Conservation (phyloP, 2,329 filamentous ascomycete species). For the Fusarium begoniae region DNA sequence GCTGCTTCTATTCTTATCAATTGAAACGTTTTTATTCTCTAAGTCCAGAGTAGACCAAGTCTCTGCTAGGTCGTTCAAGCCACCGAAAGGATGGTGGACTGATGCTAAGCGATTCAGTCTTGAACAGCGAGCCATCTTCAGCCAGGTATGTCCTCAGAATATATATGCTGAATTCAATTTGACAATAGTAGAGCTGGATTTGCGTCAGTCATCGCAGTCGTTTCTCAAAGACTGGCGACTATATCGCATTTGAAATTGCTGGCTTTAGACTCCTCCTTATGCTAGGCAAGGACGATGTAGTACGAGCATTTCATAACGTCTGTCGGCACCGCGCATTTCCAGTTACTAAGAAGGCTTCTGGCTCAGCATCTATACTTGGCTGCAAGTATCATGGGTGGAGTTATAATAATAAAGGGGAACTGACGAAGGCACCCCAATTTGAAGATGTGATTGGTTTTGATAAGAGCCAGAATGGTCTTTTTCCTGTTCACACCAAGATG, state of each 20-base stretch:
- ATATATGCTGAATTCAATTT: rapidly evolving
- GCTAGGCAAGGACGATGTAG: neutral
- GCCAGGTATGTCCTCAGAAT: neutral
- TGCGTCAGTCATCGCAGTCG: neutral
- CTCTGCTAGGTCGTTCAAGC: neutral
- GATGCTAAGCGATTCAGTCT: neutral
- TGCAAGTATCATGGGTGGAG: neutral
- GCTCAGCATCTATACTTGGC: neutral
- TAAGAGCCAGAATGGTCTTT: neutral
- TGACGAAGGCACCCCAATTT: neutral
- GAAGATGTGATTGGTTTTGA: neutral
- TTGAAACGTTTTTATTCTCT: rapidly evolving
- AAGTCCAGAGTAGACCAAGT: neutral
- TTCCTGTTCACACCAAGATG: neutral
- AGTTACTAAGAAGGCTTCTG: neutral
- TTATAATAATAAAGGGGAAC: neutral
- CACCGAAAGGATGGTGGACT: neutral
- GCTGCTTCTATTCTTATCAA: neutral
- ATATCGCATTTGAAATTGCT: neutral
- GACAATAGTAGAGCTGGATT: neutral
- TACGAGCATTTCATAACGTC: neutral
- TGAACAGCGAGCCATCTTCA: neutral
- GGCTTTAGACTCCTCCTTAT: neutral
- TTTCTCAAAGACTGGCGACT: neutral
- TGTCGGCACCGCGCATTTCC: neutral